Evolutionary conservation across 129 eudicot genomes (phyloP), one percentile per base, ranked within the genome.

Genomic region (Ambrosia trifida): DNA sequence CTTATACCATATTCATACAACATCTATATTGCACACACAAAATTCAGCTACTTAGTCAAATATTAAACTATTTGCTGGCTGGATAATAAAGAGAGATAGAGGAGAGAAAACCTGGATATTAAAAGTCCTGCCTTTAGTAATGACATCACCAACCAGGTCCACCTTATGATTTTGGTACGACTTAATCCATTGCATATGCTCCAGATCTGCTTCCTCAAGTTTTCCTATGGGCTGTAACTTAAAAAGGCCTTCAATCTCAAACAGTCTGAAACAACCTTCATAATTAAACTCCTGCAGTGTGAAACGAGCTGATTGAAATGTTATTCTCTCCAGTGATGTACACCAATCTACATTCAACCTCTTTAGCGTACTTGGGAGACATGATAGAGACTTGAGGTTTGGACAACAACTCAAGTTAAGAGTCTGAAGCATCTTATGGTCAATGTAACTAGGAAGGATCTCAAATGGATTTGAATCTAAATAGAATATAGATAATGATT

Each of bases 231-330:
- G 7, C 8, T 31, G 61, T n/a, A 68, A 52, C 35, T 50, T 68
- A 4, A 68, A n/a, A 4, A 68, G 62, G 17, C 73, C 73, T 68
- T 68, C 33, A 50, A 68, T 49, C 11, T 68, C 62, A 68, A 13
- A 68, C 46, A 68, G 32, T 31, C 16, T 68, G 10, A 68, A 68
- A 68, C 73, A 68, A 32, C 73, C 73, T 49, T 68, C 61, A 50
- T 49, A 32, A 13, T 19, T 24, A 31, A 68, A 33, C 73, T 3
- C 9, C 30, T 16, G n/a, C 14, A 68, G 62, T 46, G 72, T 58
- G 14, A 67, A 43, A 31, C 46, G 62, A 7, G 6, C 33, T 16
- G 18, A 5, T 3, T 24, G 28, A 1, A 24, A 24, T 24, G 28
- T 24, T 24, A 24, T 24, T 24, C 28, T 24, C 28, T 24, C 28